Evolutionary conservation across 1,284 basidiomycete species (phyloP), one percentile per base, ranked within the genome.

Genomic region (Gymnopus androsaceus): DNA sequence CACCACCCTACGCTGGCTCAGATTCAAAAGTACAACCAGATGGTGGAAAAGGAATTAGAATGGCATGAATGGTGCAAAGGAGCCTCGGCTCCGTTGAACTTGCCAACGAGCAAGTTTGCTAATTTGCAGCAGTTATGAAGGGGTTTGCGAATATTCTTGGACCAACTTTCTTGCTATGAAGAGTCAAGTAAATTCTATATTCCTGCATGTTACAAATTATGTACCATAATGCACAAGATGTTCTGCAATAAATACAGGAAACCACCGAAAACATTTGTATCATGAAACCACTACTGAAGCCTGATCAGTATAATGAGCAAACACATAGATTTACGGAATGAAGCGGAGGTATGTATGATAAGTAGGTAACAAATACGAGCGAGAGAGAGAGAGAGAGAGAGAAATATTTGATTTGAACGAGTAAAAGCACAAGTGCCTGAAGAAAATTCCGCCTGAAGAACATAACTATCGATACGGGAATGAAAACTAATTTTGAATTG

Each of bases 1-100:
- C 77, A 80, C 61, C 64, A 66, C 27, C 78, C 78, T 4, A 78
- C 75, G 12, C 56, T 50, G 17, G 61, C 59, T 4, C 77, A 79
- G 57, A 61, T 76, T 3, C 59, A 67, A 30, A 59, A 69, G 49
- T 55, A 72, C 15, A 59, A 48, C 27, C 58, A 64, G 27, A 62
- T 64, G 47, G 59, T 65, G 6, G 59, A 66, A 40, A 72, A 69
- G 52, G 65, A 76, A 53, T 56, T 64, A 38, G 66, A 68, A 44
- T 80, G 77, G 78, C 56, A 68, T 12, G 60, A 67, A 9, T 77
- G 72, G 70, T 51, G 71, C 17, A 40, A 60, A 8, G 44, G 56
- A 8, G 45, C 69, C n/a, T 56, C 66, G 4, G 49, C 55, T 31
- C 67, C 68, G 19, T 36, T 67, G 15, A 41, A 61, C 8, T 42